A percentile compares a stretch with the other conserved stretches of the same genome.
Conservation (phyloP, 768 basidiomycete genomes). For the Phanerodontia chrysosporium region DNA sequence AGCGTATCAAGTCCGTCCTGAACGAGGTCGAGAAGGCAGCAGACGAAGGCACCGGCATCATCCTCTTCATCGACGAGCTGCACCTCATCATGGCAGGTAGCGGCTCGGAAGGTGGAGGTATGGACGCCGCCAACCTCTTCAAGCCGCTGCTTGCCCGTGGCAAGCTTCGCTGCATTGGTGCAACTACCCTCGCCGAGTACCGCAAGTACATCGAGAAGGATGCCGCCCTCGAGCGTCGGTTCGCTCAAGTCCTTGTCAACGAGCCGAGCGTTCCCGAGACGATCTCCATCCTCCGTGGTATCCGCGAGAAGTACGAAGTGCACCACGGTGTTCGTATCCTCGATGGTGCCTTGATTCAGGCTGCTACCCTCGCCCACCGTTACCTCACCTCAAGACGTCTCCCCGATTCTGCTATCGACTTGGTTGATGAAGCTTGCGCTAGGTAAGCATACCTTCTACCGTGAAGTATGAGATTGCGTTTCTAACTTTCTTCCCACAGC, state of each 20-base stretch:
- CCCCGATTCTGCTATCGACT: constrained; percentile 86
- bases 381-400: constrained; percentile 81
- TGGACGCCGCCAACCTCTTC: constrained; percentile 92
- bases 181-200: constrained; percentile 91
- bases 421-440: constrained; percentile 90
- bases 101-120: constrained; percentile 78
- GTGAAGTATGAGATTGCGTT: neutral
- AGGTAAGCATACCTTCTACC: constrained; percentile 44
- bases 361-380: constrained; percentile 88
- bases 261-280: constrained; percentile 88
- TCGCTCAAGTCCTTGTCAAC: constrained; percentile 90
- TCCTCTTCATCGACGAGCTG: constrained; percentile 93
- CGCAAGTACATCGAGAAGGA: constrained; percentile 92
- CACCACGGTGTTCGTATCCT: constrained; percentile 87
- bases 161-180: constrained; percentile 76
- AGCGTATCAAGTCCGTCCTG: constrained; percentile 88
- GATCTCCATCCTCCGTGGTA: constrained; percentile 90
- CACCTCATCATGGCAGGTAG: constrained; percentile 92
- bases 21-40: constrained; percentile 90
- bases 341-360: constrained; percentile 83
- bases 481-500: constrained; percentile 32
- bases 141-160: constrained; percentile 90
- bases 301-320: constrained; percentile 86
- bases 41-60: constrained; percentile 71
- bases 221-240: constrained; percentile 84